These are phyloP conservation scores for Sordariomycetes sp. DNA, from an alignment of 2,329 filamentous ascomycete species.

Conservation along the genomic window DNA sequence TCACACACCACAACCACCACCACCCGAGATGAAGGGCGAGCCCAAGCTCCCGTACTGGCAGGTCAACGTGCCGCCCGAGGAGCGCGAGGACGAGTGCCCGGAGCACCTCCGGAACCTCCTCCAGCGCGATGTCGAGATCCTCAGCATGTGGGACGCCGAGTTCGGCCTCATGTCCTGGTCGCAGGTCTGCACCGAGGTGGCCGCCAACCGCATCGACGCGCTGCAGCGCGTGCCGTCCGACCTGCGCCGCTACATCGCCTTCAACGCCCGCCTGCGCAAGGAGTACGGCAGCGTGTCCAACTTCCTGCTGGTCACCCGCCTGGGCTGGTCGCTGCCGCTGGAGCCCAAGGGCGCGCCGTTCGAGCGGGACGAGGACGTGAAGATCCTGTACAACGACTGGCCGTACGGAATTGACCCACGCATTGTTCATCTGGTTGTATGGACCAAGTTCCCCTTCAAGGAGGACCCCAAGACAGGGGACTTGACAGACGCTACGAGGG, in stretches of 20 bases:
- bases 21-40: background rate
- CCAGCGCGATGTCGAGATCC: slow-evolving; percentile 58
- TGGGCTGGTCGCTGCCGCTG: slow-evolving; percentile 53
- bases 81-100: slow-evolving; percentile 59
- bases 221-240: slow-evolving; percentile 73
- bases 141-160: slow-evolving; percentile 58
- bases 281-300: slow-evolving; percentile 67
- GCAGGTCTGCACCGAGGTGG: slow-evolving; percentile 52
- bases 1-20: background rate
- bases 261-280: slow-evolving; percentile 50
- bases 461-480: slow-evolving; percentile 57
- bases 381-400: slow-evolving; percentile 84
- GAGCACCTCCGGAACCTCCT: slow-evolving; percentile 53
- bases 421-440: slow-evolving; percentile 80
- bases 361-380: slow-evolving; percentile 45
- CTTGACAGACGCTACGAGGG: slow-evolving; percentile 51
- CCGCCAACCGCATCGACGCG: slow-evolving; percentile 56
- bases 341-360: slow-evolving; percentile 25
- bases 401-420: slow-evolving; percentile 73
- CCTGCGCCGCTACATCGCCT: slow-evolving; percentile 67
- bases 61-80: slow-evolving; percentile 56
- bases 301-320: slow-evolving; percentile 61
- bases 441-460: slow-evolving; percentile 78
- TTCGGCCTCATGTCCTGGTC: slow-evolving; percentile 60
- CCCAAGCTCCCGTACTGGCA: slow-evolving; percentile 61